Base-by-base conservation (phyloP, 2,329 filamentous ascomycete species). In the Monosporascus sp. region DNA sequence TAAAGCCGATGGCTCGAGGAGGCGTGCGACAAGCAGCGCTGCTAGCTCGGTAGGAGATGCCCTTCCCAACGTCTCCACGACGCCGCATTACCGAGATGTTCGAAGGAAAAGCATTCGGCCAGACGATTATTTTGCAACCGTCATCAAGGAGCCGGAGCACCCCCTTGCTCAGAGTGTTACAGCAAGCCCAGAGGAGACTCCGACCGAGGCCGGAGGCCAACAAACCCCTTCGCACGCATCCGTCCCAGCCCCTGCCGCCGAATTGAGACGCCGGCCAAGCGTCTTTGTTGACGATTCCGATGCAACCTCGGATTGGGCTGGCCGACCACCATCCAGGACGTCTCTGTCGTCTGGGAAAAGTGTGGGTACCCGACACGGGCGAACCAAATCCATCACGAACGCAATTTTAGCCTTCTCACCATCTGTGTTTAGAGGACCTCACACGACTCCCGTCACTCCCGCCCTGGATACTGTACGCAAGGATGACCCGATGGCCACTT, bases 121-220 rank as follows among this genome's bases (percentile, higher is more conserved):
- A 62, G 71, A 84, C 70, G 68, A 82, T 70, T 81, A 80, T 60
- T 82, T 84, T 55, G 66, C 73, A 24, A 72, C 69, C 48, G 60
- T 72, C n/a, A 31, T 46, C 22, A 72, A 69, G 36, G 72, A 77
- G 63, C 70, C 72, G 48, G 86, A 90, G 50, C 89, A 93, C 66
- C 88, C 89, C 20, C 72, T 93, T 42, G 83, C 88, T 18, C 86
- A 89, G 60, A 92, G 88, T 65, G 80, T 89, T 48, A 84, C 82
- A 37, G 87, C 82, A 18, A 89, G 84, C 63, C 88, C 88, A 1
- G 82, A 85, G 47, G 69, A 74, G 15, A 70, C 71, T 57, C 64
- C 69, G 17, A 62, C 60, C 42, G 61, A 66, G 45, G 64, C 51
- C 22, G 66, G 70, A n/a, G 46, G 39, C 49, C 56, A 52, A 47